Conservation (phyloP, 352 stramenopile genomes). For the Pythium oligandrum region DNA sequence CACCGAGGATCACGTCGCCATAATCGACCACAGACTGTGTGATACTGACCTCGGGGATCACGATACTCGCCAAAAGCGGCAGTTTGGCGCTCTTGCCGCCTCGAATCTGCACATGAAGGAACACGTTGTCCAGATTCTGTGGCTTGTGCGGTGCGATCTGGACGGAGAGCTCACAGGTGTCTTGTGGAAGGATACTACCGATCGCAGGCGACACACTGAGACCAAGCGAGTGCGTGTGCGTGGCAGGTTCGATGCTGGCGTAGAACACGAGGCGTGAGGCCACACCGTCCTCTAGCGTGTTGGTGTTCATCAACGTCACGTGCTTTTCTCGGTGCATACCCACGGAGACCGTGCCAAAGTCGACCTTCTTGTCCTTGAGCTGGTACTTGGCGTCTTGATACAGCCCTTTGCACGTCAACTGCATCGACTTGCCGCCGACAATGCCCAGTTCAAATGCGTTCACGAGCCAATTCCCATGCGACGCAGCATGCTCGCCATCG, state of each 20-base stretch:
- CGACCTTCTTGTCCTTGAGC: conserved; percentile 68
- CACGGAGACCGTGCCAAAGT: conserved; percentile 79
- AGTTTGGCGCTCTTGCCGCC: conserved; percentile 68
- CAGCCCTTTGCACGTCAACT: conserved; percentile 45
- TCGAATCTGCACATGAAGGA: conserved; percentile 59
- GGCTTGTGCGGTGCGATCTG: conserved; percentile 53
- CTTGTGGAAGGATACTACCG: conserved; percentile 39
- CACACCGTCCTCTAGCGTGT: conserved; percentile 7
- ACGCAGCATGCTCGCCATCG: not conserved
- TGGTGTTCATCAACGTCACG: conserved; percentile 37
- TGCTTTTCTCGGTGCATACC: conserved; percentile 64
- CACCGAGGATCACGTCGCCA: conserved; percentile 75
- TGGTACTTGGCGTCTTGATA: conserved; percentile 48
- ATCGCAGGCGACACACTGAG: conserved; percentile 38
- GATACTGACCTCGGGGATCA: conserved; percentile 82
- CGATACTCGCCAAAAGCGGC: conserved; percentile 47
- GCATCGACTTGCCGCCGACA: conserved; percentile 37
- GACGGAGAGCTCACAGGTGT: conserved; percentile 46
- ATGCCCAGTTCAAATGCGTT: conserved; percentile 54
- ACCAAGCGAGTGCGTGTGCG: conserved; percentile 27
- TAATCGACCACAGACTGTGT: conserved; percentile 53
- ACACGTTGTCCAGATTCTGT: conserved; percentile 10
- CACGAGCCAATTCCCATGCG: conserved; percentile 11
- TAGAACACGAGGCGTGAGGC: conserved; percentile 41
- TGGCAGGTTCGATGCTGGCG: conserved; percentile 46